Percentiles rank a stretch among this genome's conserved stretches.
Evolutionary conservation across 805 yeast genomes (phyloP).

Genomic region (Candida silvicultrix): DNA sequence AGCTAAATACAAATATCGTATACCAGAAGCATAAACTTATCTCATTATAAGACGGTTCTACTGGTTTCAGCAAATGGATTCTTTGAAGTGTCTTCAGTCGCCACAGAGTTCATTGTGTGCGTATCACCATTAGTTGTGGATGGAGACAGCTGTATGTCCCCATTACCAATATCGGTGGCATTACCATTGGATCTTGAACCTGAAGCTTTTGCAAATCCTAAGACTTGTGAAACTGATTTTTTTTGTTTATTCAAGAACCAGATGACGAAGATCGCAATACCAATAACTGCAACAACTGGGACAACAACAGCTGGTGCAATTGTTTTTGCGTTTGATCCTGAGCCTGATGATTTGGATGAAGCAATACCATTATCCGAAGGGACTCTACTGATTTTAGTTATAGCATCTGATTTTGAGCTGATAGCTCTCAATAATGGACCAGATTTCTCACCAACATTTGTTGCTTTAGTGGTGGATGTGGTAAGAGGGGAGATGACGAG

Average conservation of each 20-base stretch:
- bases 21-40: background rate
- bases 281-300: conserved; percentile 30
- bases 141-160: conserved; percentile 20
- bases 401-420: conserved; percentile 24
- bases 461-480: conserved; percentile 27
- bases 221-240: conserved; percentile 3
- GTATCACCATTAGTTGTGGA: conserved; percentile 10
- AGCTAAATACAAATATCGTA: background rate
- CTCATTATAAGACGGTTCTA: conserved; percentile 19
- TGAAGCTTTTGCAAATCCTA: background rate
- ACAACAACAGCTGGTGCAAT: conserved; percentile 39
- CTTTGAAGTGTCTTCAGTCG: conserved; percentile 19
- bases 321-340: conserved; percentile 19
- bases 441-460: conserved; percentile 29
- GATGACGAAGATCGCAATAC: conserved; percentile 24
- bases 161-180: conserved; percentile 2
- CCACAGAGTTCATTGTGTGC: conserved; percentile 9
- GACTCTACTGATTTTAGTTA: conserved; percentile 25
- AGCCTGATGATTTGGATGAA: conserved; percentile 9
- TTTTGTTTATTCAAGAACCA: conserved; percentile 25
- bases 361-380: conserved; percentile 33
- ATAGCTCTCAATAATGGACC: conserved; percentile 37
- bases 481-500: conserved; percentile 33
- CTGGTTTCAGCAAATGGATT: conserved; percentile 23
- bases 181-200: conserved; percentile 1